A percentile compares a stretch with the other conserved stretches of the same genome.
Evolutionary conservation across 805 yeast genomes (phyloP).

Genomic region (Kodamaea restingae): DNA sequence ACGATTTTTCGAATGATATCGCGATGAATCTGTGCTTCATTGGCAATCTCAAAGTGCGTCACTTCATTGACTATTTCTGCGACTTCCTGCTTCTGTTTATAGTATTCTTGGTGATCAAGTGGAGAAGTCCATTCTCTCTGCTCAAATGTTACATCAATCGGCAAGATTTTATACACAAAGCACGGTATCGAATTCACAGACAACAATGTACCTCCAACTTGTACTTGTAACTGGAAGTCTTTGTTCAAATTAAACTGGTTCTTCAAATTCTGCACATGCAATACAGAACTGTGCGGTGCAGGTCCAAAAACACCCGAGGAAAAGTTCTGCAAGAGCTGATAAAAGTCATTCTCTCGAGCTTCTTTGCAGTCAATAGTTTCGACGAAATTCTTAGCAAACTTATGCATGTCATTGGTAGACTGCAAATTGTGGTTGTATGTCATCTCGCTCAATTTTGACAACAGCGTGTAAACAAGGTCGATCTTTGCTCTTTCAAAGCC

Average conservation of each 20-base stretch:
- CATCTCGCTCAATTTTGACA: slow-evolving; percentile 32
- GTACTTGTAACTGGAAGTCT: slow-evolving; percentile 38
- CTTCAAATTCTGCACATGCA: slow-evolving; percentile 34
- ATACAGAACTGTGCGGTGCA: slow-evolving; percentile 26
- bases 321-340: slow-evolving; percentile 20
- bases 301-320: slow-evolving; percentile 41
- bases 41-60: slow-evolving; percentile 13
- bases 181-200: slow-evolving; percentile 31
- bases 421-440: slow-evolving; percentile 24
- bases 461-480: slow-evolving; percentile 28
- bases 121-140: slow-evolving; percentile 28
- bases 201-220: slow-evolving; percentile 15
- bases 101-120: slow-evolving; percentile 28
- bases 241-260: slow-evolving; percentile 36
- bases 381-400: slow-evolving; percentile 21
- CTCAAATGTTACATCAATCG: slow-evolving; percentile 9
- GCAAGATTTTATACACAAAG: slow-evolving; percentile 23
- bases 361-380: slow-evolving; percentile 17
- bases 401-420: slow-evolving; percentile 22
- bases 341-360: slow-evolving; percentile 22
- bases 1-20: slow-evolving; percentile 19
- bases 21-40: slow-evolving; percentile 21
- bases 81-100: slow-evolving; percentile 31
- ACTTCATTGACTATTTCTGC: slow-evolving; percentile 20
- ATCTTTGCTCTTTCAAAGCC: slow-evolving; percentile 34